Base-by-base conservation (phyloP, 208 protist genomes). In the Zelonia costaricensis region DNA sequence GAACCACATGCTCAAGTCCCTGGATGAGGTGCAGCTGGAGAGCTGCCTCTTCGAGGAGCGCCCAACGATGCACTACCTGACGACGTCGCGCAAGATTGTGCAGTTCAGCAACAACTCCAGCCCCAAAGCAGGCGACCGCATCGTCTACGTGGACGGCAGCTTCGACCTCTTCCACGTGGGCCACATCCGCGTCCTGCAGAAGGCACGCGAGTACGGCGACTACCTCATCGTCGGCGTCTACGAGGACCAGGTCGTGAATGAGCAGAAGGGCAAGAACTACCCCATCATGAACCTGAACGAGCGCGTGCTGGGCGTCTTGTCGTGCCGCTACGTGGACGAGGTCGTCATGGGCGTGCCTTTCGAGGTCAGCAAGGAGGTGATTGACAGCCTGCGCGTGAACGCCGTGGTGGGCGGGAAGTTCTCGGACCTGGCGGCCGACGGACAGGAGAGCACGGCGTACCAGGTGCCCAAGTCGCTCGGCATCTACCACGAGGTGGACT, bases 251-350 rank as follows among this genome's bases (percentile, higher is more conserved):
- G 78, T 90, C n/a, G 78, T 98, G 47, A 94, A 97, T 31, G 74
- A 78, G 63, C 68, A 83, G 42, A 96, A 98, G 62, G 94, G 97
- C 18, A 72, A 76, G 27, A 95, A 98, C 69, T 98, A 94, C 68
- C 98, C 98, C 20, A 99, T 99, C 66, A 99, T 99, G 97, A 99
- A 97, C 72, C 69, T 99, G 16, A 98, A 99, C 40, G 98, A 99
- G 80, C 89, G 98, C 55, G 88, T 97, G 16, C 80, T 99, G 0
- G 85, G 86, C 56, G 95, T 99, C 38, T 79, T 99, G 3, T 93
- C 97, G 6, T 99, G 96, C 75, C 74, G 87, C 36, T 98, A 98
- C 68, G 98, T 99, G 0, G 98, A 99, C 71, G 97, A 99, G 69
- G 98, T 99, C 6, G 79, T 99, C 23, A 97, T 99, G 71, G 97